Percentiles rank a stretch among this genome's conserved stretches.
These are phyloP conservation scores for Naganishia sp. DNA, from an alignment of 1,284 basidiomycete species.

Conservation along the genomic window DNA sequence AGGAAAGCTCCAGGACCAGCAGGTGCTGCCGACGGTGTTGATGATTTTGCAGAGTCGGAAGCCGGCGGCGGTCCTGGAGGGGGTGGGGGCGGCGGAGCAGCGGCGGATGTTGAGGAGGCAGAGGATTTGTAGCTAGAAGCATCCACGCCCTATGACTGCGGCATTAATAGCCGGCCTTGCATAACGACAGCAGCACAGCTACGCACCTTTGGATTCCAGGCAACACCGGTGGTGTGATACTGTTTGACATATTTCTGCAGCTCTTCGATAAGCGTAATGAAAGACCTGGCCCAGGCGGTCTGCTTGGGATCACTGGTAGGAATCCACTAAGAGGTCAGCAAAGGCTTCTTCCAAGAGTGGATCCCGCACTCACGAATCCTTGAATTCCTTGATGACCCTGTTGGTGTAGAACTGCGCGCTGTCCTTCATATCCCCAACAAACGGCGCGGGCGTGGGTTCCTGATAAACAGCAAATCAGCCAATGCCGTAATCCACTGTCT, in stretches of 20 bases:
- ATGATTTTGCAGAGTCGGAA: slow-evolving; percentile 49
- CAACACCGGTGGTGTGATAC: slow-evolving; percentile 81
- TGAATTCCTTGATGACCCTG: slow-evolving; percentile 87
- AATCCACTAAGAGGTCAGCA: not conserved
- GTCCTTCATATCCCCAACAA: slow-evolving; percentile 83
- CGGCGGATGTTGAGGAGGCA: slow-evolving; percentile 36
- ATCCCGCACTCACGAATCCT: slow-evolving; percentile 70
- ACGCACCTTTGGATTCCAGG: slow-evolving; percentile 81
- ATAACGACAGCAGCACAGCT: not conserved
- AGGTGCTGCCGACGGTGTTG: slow-evolving; percentile 53
- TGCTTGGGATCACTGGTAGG: slow-evolving; percentile 75
- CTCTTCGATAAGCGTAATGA: slow-evolving; percentile 71
- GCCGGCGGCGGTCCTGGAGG: slow-evolving; percentile 63
- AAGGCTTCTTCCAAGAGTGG: not conserved
- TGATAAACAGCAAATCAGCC: slow-evolving; percentile 44
- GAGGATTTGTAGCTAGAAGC: slow-evolving; percentile 61
- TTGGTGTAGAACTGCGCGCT: slow-evolving; percentile 88
- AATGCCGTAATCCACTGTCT: not conserved
- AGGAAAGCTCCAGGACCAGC: slow-evolving; percentile 78
- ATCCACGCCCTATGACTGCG: slow-evolving; percentile 61
- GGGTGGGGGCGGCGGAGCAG: slow-evolving; percentile 60
- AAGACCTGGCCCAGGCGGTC: slow-evolving; percentile 82
- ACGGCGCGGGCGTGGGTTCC: slow-evolving; percentile 80
- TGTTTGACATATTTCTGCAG: slow-evolving; percentile 82
- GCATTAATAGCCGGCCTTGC: slow-evolving; percentile 1